Base-by-base conservation (phyloP, 352 stramenopile genomes). In the Globisporangium uncinulatum region DNA sequence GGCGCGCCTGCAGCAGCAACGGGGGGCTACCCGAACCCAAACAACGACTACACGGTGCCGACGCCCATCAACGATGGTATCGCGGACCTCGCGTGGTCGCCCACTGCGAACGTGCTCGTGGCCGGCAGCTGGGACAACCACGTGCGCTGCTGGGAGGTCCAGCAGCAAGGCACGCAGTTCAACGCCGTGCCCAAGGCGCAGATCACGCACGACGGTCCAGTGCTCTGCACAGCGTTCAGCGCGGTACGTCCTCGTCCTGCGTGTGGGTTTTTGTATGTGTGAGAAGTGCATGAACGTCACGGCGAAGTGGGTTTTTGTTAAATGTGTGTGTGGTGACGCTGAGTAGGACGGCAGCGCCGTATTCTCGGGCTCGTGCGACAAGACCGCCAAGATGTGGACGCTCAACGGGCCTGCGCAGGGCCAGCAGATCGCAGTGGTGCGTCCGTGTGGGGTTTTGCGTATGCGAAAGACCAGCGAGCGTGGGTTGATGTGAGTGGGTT, bases 311-410 rank as follows among this genome's bases (percentile, higher is more conserved):
- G 24, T 29, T 29, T 29, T 29, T 29, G 24, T 29, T 29, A 1
- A 29, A 29, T 29, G 19, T n/a, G 42, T 43, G 37, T 44, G 6
- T 57, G 34, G 13, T 24, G 5, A 59, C 51, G 1, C 46, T n/a
- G 24, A 29, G 21, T 68, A 92, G 83, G 95, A 99, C 73, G 93
- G 94, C n/a, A 90, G 63, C 51, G 86, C 83, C 1, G 89, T 98
- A 41, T 98, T 98, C 63, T 96, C 89, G 1, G 88, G 84, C 31
- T 96, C 90, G 32, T 90, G 79, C 49, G 94, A 98, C 70, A 98
- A 98, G 69, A 96, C 91, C 13, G 93, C 95, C 29, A 95, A 97
- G 57, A 98, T 98, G 92, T 99, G 94, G 94, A 63, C 81, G 54
- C 75, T 98, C 19, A 87, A 83, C 29, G 81, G 83, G 8, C 84